A percentile compares a stretch with the other conserved stretches of the same genome.
Evolutionary conservation across 73 alveolate species (phyloP).

Genomic region (Diophrys sp.): DNA sequence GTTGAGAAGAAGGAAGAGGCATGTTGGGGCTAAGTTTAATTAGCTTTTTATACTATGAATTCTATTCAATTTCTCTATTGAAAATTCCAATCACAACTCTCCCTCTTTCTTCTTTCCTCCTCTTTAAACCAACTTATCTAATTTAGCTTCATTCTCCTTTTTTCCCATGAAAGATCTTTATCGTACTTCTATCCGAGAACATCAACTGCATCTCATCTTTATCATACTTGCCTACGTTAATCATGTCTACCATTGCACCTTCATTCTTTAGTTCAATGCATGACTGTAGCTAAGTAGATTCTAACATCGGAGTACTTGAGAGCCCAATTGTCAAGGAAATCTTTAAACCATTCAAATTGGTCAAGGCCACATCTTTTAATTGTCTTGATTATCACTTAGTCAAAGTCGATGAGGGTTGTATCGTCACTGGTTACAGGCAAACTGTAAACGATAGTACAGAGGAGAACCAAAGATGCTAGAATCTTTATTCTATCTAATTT

Average conservation of each 20-base stretch:
- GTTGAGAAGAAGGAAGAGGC: no score
- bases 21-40: no score
- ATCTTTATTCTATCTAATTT: background rate
- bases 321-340: constrained; percentile 30
- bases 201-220: background rate
- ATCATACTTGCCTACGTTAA: constrained; percentile 38
- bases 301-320: constrained; percentile 27
- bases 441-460: background rate
- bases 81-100: no score
- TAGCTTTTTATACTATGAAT: no score
- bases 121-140: no score
- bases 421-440: background rate
- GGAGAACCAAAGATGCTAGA: background rate
- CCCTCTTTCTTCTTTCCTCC: no score
- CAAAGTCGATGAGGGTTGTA: background rate
- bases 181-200: constrained; percentile 25
- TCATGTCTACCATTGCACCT: constrained; percentile 28
- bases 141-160: constrained; percentile 23
- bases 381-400: background rate
- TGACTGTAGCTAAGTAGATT: constrained; percentile 28
- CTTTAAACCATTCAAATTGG: background rate
- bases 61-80: no score
- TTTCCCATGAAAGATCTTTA: constrained; percentile 17
- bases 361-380: background rate
- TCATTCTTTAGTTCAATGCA: constrained; percentile 27